Evolutionary conservation across 2,329 filamentous ascomycete genomes (phyloP).

Genomic region (Aspergillus sp.): DNA sequence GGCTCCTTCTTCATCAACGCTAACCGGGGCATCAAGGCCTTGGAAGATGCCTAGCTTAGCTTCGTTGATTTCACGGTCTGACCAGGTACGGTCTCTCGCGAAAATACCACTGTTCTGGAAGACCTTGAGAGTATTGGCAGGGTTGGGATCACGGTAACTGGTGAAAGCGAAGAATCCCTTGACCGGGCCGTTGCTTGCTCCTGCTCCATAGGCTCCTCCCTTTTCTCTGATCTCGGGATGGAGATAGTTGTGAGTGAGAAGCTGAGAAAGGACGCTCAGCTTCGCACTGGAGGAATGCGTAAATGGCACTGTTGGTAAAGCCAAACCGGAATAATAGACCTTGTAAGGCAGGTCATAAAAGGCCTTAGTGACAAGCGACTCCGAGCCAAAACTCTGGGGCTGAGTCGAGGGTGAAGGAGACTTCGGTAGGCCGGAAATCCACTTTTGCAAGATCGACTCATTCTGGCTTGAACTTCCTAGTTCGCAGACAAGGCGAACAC

Average conservation of each 20-base stretch:
- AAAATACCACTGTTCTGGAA: conserved; percentile 81
- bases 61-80: conserved; percentile 83
- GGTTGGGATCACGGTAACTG: conserved; percentile 95
- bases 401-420: conserved; percentile 38
- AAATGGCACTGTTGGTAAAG: conserved; percentile 82
- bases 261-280: conserved; percentile 83
- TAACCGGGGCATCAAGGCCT: conserved; percentile 79
- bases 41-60: conserved; percentile 96
- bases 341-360: conserved; percentile 97
- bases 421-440: conserved; percentile 63
- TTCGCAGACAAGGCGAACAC: conserved; percentile 84
- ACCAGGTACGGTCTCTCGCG: conserved; percentile 80
- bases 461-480: conserved; percentile 70
- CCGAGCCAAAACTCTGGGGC: conserved; percentile 26
- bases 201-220: conserved; percentile 92
- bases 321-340: conserved; percentile 88
- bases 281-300: conserved; percentile 71
- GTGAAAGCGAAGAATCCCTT: conserved; percentile 92
- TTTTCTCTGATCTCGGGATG: conserved; percentile 98
- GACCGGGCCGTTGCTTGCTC: conserved; percentile 76
- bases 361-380: conserved; percentile 59
- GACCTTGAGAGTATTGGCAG: conserved; percentile 79
- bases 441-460: conserved; percentile 67
- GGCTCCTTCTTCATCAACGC: conserved; percentile 87
- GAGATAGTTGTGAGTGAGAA: conserved; percentile 93